phyloP scores from a whole-genome alignment of 306 rosid species.

The Cucumis cinereus region DNA sequence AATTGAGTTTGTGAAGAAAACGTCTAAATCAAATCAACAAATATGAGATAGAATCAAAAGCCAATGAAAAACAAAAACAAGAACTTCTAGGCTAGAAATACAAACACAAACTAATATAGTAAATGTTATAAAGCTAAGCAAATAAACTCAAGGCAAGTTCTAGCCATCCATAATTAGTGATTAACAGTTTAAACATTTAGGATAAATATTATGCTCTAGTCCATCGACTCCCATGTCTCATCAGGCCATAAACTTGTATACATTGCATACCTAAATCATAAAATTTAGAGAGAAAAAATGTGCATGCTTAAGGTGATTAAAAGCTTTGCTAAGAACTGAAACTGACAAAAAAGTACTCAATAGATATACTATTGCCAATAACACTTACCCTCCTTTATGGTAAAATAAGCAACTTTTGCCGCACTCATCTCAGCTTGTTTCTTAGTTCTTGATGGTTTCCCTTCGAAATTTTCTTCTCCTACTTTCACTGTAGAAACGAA shows the following conservation, averaged over 20 bases:
- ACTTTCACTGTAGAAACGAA: constrained; percentile 63
- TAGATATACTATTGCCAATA: neutral
- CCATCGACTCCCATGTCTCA: neutral
- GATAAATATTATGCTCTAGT: neutral
- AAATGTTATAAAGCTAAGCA: neutral
- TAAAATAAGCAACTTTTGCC: constrained; percentile 60
- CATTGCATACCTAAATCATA: neutral
- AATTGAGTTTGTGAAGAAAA: too few species aligned
- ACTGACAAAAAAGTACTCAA: neutral
- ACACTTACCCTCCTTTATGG: constrained; percentile 42
- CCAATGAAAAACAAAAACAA: too few species aligned
- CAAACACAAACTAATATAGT: too few species aligned
- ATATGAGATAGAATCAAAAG: too few species aligned
- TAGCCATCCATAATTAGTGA: neutral
- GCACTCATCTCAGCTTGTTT: constrained; percentile 74
- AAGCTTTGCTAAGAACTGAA: neutral
- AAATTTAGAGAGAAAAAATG: too few species aligned
- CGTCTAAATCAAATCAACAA: too few species aligned
- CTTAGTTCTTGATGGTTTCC: constrained; percentile 51
- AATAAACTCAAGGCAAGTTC: neutral
- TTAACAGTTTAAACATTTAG: neutral
- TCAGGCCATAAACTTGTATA: neutral
- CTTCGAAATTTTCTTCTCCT: constrained; percentile 37
- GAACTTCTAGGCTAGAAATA: too few species aligned
- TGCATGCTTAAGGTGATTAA: neutral